Evolutionary conservation across 495 filamentous ascomycete genomes (phyloP), one percentile per base, ranked within the genome.

Genomic region (Penicillium lividum): DNA sequence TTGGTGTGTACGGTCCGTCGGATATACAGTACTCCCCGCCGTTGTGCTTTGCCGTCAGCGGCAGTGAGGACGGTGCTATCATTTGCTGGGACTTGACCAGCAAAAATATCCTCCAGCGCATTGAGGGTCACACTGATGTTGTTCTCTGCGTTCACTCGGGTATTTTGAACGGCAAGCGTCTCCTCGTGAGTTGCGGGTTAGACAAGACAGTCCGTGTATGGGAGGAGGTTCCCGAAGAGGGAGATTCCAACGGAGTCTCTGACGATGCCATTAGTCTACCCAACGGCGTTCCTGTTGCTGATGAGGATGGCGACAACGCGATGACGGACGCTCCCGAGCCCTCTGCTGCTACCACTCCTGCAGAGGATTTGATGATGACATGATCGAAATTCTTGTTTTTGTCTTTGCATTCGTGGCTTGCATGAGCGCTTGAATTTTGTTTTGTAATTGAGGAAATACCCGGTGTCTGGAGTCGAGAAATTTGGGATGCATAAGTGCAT

Each of bases 61-160:
- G 93, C 0, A 94, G 90, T 69, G 94, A 98, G 63, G 90, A 96
- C 63, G 91, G 91, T 0, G 82, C 84, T 22, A 83, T 97, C 16
- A 74, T 95, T 18, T 80, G 94, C 55, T 98, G 94, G 94, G 93
- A 97, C 72, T 89, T 96, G 22, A 81, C 81, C 46, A 89, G 76
- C 62, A 98, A 98, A 75, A 84, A 88, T 52, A 75, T 95, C 6
- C 74, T 97, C 16, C 92, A 97, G 77, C 69, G 71, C 30, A 73
- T 86, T 15, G 84, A 87, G 11, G 86, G 76, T 0, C 94, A 98
- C 68, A 77, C 85, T 3, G 90, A 88, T 38, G 85, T 87, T n/a
- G 93, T 96, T 16, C 80, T 96, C 53, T 90, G 90, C 62, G 91
- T 97, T 31, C 91, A 96, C 60, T 80, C 87, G 5, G 75, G 73